Evolutionary conservation across 2,329 filamentous ascomycete genomes (phyloP).

Genomic region (Bipolaris cookei): DNA sequence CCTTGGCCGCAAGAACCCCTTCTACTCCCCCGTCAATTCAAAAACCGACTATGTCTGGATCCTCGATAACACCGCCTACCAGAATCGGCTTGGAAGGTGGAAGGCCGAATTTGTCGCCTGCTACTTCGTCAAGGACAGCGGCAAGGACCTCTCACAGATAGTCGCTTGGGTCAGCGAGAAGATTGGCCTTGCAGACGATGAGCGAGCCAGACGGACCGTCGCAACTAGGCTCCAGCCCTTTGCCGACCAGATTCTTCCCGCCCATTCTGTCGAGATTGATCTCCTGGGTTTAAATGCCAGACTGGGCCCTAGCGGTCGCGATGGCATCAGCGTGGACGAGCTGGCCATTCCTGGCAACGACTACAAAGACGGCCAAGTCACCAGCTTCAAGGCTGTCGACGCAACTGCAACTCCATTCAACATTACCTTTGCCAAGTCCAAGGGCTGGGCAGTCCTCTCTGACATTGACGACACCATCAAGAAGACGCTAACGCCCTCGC

Average conservation of each 20-base stretch:
- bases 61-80: slow-evolving; percentile 86
- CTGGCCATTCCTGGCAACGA: slow-evolving; percentile 57
- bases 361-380: slow-evolving; percentile 43
- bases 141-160: slow-evolving; percentile 69
- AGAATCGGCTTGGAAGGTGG: slow-evolving; percentile 64
- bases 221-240: slow-evolving; percentile 76
- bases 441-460: slow-evolving; percentile 85
- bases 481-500: slow-evolving; percentile 79
- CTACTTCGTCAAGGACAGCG: slow-evolving; percentile 76
- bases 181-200: slow-evolving; percentile 64
- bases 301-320: slow-evolving; percentile 72
- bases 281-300: slow-evolving; percentile 55
- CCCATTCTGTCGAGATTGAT: slow-evolving; percentile 69
- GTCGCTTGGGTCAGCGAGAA: slow-evolving; percentile 74
- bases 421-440: slow-evolving; percentile 75
- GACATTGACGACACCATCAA: slow-evolving; percentile 98
- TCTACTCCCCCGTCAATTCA: slow-evolving; percentile 58
- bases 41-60: slow-evolving; percentile 82
- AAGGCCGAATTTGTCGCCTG: slow-evolving; percentile 82
- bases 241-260: slow-evolving; percentile 75
- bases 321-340: slow-evolving; percentile 72
- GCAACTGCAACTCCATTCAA: slow-evolving; percentile 62
- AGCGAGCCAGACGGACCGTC: slow-evolving; percentile 64
- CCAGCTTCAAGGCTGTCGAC: slow-evolving; percentile 41
- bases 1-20: slow-evolving; percentile 49